A percentile compares a stretch with the other conserved stretches of the same genome.
phyloP scores from a whole-genome alignment of 1,284 basidiomycete genomes.

The Leccinum fallax region DNA sequence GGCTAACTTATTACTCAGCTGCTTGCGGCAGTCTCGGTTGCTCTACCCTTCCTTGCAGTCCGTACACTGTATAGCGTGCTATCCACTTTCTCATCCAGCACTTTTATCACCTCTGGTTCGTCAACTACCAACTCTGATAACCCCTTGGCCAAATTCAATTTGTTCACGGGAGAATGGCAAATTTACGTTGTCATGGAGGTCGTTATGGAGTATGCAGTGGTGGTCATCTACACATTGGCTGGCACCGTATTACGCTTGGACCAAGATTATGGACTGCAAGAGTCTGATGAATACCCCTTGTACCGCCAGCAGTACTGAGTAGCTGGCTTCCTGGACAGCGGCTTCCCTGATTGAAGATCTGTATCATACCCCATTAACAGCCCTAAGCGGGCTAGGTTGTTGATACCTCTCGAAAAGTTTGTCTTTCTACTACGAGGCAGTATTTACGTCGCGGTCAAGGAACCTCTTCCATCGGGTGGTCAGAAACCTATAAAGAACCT shows the following conservation, averaged over 20 bases:
- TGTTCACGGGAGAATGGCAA: slow-evolving; percentile 54
- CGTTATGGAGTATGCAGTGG: slow-evolving; percentile 57
- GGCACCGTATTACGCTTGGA: slow-evolving; percentile 36
- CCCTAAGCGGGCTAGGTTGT: background rate
- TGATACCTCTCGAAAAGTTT: background rate
- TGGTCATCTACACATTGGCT: slow-evolving; percentile 50
- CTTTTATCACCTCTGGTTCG: slow-evolving; percentile 42
- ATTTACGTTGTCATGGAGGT: slow-evolving; percentile 57
- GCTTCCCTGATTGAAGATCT: background rate
- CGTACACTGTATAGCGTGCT: slow-evolving; percentile 51
- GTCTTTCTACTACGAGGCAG: background rate
- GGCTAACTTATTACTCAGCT: slow-evolving; percentile 14
- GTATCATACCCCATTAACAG: background rate
- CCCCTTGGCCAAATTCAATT: slow-evolving; percentile 52
- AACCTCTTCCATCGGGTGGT: background rate
- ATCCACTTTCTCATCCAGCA: slow-evolving; percentile 52
- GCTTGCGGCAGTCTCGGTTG: slow-evolving; percentile 50
- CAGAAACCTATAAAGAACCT: background rate
- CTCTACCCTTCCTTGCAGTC: slow-evolving; percentile 60
- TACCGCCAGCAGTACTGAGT: slow-evolving; percentile 26
- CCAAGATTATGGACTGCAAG: slow-evolving; percentile 34
- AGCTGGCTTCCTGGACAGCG: background rate
- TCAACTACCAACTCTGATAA: slow-evolving; percentile 7
- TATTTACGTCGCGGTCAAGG: background rate
- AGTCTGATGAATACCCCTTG: slow-evolving; percentile 37